A percentile compares a stretch with the other conserved stretches of the same genome.
Conservation (phyloP, 345 rosid genomes). For the Erodium maritimum region DNA sequence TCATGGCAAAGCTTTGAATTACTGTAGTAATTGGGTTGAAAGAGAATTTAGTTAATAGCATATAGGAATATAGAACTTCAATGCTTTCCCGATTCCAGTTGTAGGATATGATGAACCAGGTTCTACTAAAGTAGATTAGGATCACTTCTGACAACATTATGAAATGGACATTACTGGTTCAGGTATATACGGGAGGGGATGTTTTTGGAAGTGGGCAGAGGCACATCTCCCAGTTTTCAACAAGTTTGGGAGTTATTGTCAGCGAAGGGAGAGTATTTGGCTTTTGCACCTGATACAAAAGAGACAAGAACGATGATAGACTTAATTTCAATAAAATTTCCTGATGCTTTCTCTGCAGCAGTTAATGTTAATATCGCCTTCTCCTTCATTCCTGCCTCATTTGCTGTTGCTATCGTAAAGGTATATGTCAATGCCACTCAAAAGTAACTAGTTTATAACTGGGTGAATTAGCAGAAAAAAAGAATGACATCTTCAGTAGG, state of each 20-base stretch:
- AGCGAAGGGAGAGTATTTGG: conserved; percentile 58
- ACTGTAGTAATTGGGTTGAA: background rate
- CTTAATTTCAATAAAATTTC: conserved; percentile 70
- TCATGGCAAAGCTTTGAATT: background rate
- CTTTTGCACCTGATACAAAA: conserved; percentile 85
- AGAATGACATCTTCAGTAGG: background rate
- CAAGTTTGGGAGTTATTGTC: conserved; percentile 52
- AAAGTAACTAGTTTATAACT: background rate
- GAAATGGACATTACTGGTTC: conserved; percentile 11
- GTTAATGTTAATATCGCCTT: conserved; percentile 72
- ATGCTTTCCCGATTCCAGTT: background rate
- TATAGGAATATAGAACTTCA: background rate
- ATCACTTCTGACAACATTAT: background rate
- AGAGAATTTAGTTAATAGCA: background rate
- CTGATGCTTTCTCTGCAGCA: conserved; percentile 96
- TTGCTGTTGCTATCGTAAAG: conserved; percentile 95
- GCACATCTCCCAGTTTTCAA: conserved; percentile 71
- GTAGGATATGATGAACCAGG: background rate
- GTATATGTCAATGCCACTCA: conserved; percentile 22
- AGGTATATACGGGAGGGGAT: conserved; percentile 56
- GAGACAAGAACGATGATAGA: conserved; percentile 67
- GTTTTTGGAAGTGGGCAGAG: conserved; percentile 70
- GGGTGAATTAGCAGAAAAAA: background rate
- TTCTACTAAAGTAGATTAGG: background rate
- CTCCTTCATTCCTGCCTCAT: conserved; percentile 91